Base-by-base conservation (phyloP, 1,139 yeast species). In the Zygosaccharomyces sapae region DNA sequence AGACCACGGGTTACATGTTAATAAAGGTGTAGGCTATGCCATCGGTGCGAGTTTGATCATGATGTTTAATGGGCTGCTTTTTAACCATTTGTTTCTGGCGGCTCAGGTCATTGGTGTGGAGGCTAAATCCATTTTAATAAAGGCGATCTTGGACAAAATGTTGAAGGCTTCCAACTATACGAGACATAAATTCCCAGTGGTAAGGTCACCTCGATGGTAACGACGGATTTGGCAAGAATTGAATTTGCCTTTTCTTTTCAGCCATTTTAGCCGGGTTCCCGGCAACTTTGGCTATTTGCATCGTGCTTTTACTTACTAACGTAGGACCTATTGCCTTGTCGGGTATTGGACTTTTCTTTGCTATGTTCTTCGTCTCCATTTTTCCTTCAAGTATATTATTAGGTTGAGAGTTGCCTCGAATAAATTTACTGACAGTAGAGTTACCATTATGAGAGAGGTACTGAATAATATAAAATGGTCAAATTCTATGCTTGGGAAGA, bases 211-310 rank as follows among this genome's bases (percentile, higher is more conserved):
- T 81, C 86, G 10, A 67, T 86, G 61, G 75, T 87, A 67, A 83
- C 92, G 10, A 82, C 94, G 1, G 96, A 87, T 62, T 73, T 88
- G 47, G 79, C 90, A 24, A 77, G 95, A 59, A 76, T 88, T 35
- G 95, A 87, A 61, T 77, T 86, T 60, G 92, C 94, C 4, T 64
- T 81, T 30, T 79, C 81, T 6, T 84, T 83, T 67, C 83, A 81
- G 56, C 87, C 89, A 2, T 78, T 81, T 59, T 81, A 9, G 66
- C 83, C 50, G 74, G 81, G 16, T 75, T 85, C 58, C 84, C 89
- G 0, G 70, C 81, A n/a, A 77, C 84, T 1, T 66, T 82, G 12
- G 74, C 70, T 12, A 73, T 81, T 43, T 74, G 84, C 40, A 74
- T 86, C 49, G 88, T 79, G 1, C 70, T 87, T 37, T 74, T 88